Evolutionary conservation across 768 basidiomycete genomes (phyloP), one percentile per base, ranked within the genome.

Genomic region (Saitozyma sp.): DNA sequence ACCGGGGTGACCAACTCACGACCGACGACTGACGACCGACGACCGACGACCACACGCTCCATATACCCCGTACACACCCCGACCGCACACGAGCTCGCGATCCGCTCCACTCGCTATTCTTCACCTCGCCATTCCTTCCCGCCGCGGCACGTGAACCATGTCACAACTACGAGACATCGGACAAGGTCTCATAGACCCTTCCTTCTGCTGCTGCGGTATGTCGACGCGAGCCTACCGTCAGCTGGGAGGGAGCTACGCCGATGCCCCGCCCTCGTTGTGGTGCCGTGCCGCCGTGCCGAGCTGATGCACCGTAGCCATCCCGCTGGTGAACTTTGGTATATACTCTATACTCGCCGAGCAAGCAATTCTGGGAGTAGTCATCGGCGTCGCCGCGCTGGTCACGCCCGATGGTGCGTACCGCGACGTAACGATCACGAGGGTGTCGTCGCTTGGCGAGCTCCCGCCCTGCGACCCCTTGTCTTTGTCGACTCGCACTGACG

Each of bases 291-390:
- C 29, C n/a, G 29, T 2, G 29, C 29, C 29, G 55, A 59, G 49
- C 53, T 65, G 52, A 59, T 57, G 8, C 19, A 41, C 20, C 9
- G 8, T 50, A 81, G 93, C 93, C 50, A 88, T 97, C 62, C 94
- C 94, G 9, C 81, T 92, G 54, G 83, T 92, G 65, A 95, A 99
- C 81, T 84, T 86, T 64, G 96, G 96, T 40, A 90, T 97, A 57
- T 97, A 96, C 70, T 79, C 85, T 17, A 85, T 89, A 38, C 79
- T 98, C 54, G 77, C 82, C 0, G 90, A 95, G 77, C 93, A 96
- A 80, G 83, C 90, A 49, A 81, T 85, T 29, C 57, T 78, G 1
- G 65, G 65, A 2, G 48, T 76, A n/a, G 64, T 65, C 2, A 66
- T 70, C 10, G 79, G 79, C 6, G 75, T 79, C 0, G 41, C 71